Evolutionary conservation across 2,329 filamentous ascomycete genomes (phyloP), one percentile per base, ranked within the genome.

Genomic region (Penicillium corylophilum): DNA sequence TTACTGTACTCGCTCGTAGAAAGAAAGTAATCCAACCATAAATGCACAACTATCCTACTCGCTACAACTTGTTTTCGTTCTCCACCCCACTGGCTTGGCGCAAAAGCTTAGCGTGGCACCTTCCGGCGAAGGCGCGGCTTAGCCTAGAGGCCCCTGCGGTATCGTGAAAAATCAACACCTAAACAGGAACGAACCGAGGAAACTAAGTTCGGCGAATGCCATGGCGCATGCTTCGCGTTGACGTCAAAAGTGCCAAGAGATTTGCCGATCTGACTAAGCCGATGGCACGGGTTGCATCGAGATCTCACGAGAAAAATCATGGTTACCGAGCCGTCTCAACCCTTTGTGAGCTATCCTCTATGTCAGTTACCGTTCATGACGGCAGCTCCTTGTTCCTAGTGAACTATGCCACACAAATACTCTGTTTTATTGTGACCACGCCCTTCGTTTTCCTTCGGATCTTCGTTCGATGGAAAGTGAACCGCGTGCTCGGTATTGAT

Each of bases 401-500:
- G n/a, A 35, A 35, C 18, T 35, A 35, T 35, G 33, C 33, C 33
- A 35, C 33, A 4, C 33, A 35, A 35, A 35, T 35, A 18, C 33
- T 35, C 16, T 35, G 33, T 35, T 35, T 35, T 3, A 35, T 35
- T 13, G 22, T 44, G 13, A 50, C 50, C 5, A 54, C 51, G 4
- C 47, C 48, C 5, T 33, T 54, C 5, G 47, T 54, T 8, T 44
- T 50, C 23, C 22, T 50, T 6, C 47, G 51, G 8, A 8, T 54
- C 9, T 41, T 54, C 12, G 51, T 54, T 16, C 31, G 51, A 38
- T 54, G 51, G 51, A 50, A 39, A 22, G 22, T 54, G 28, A 44
- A 47, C n/a, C 22, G 20, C 15, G 44, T 31, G 13, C 44, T 50
- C 16, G 51, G 51, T 13, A 31, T 50, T 29, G 51, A 54, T 31